Evolutionary conservation across 2,329 filamentous ascomycete genomes (phyloP).

Genomic region (Tolypocladium ophioglossoides): DNA sequence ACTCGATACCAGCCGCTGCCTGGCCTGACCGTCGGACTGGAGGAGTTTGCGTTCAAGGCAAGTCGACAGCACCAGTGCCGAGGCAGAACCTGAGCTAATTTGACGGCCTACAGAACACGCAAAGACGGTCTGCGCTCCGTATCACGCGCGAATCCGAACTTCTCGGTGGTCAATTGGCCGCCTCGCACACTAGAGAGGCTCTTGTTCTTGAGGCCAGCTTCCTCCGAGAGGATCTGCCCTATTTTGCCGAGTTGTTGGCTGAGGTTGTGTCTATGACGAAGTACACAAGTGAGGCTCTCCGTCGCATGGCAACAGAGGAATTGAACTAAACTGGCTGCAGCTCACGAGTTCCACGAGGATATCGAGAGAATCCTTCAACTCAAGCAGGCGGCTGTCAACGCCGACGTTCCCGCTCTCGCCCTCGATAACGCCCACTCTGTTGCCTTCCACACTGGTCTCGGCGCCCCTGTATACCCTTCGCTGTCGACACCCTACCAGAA

Average conservation of each 20-base stretch:
- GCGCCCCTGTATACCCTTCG: slow-evolving; percentile 63
- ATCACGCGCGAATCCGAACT: slow-evolving; percentile 94
- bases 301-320: slow-evolving; percentile 5
- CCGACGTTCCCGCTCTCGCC: slow-evolving; percentile 56
- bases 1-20: slow-evolving; percentile 86
- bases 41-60: slow-evolving; percentile 97
- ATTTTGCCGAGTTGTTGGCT: slow-evolving; percentile 90
- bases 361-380: slow-evolving; percentile 66
- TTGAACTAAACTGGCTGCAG: slow-evolving; percentile 33
- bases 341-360: slow-evolving; percentile 84
- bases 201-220: slow-evolving; percentile 90
- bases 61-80: slow-evolving; percentile 3
- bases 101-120: slow-evolving; percentile 56
- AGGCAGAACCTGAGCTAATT: slow-evolving; percentile 33
- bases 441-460: slow-evolving; percentile 90
- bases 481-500: slow-evolving; percentile 61
- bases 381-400: slow-evolving; percentile 63
- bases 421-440: slow-evolving; percentile 76
- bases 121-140: slow-evolving; percentile 78
- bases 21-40: slow-evolving; percentile 79
- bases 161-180: slow-evolving; percentile 77
- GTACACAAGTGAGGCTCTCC: slow-evolving; percentile 54
- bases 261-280: slow-evolving; percentile 85
- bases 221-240: slow-evolving; percentile 88
- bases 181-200: slow-evolving; percentile 88